Base-by-base conservation (phyloP, 1,284 basidiomycete species). In the Erythrobasidium hasegawianum region DNA sequence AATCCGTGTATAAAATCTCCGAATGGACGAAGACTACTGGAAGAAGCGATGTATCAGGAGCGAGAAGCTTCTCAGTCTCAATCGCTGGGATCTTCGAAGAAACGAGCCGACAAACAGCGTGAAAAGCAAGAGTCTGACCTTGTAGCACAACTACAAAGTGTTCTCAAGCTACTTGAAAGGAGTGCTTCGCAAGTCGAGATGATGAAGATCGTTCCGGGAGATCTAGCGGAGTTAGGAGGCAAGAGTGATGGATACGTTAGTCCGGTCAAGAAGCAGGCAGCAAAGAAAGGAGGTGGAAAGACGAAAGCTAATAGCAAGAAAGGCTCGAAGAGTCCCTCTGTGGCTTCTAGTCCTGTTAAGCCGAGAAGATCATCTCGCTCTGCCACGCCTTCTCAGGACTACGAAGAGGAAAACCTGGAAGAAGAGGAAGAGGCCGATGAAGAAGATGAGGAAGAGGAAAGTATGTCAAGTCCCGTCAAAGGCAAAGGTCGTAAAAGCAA, bases 361-460 rank as follows among this genome's bases (percentile, higher is more conserved):
- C 8, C 61, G 0, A 47, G 61, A 49, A 20, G 61, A 10, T 52
- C 61, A 24, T 20, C 18, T 8, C 26, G 59, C 43, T 64, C 54
- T 14, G 26, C 47, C 18, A 58, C 56, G 38, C 60, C 55, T 27
- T 27, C 54, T 13, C 57, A 41, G 1, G 53, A 57, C 29, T 58
- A 55, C 55, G 56, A 57, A 20, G 45, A 58, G 10, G 61, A 59
- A 52, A 56, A 59, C 11, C 22, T 39, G 4, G 64, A 43, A 24
- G 43, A 8, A 13, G 45, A 50, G n/a, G 53, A 49, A 10, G 54
- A 55, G 20, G n/a, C 67, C 75, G 39, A 57, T 27, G 54, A 39
- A 1, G 57, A 38, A 45, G 58, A 47, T 10, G 40, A 40, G n/a
- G 58, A 54, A 38, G 49, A 59, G 1, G 59, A 68, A 39, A 49